Conservation (phyloP, 2,329 filamentous ascomycete species). For the Harringtonia lauricola region DNA sequence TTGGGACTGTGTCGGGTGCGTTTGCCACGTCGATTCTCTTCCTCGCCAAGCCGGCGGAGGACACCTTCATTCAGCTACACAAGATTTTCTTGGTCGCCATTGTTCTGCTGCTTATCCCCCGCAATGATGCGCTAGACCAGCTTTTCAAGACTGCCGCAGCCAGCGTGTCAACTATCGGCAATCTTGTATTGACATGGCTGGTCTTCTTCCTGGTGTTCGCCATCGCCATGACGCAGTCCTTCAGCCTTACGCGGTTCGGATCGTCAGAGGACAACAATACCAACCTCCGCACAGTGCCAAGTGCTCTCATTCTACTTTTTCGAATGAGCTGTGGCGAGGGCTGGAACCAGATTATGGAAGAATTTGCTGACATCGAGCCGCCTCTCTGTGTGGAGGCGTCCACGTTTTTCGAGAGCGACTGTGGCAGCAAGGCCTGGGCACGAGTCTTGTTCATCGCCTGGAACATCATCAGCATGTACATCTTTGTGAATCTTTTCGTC, state of each 20-base stretch:
- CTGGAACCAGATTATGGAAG: slow-evolving; percentile 96
- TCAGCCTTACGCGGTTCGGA: slow-evolving; percentile 86
- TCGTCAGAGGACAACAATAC: slow-evolving; percentile 60
- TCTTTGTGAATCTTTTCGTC: slow-evolving; percentile 96
- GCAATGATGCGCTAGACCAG: slow-evolving; percentile 94
- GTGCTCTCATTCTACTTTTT: slow-evolving; percentile 87
- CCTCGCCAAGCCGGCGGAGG: slow-evolving; percentile 46
- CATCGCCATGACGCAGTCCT: slow-evolving; percentile 91
- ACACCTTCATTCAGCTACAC: slow-evolving; percentile 67
- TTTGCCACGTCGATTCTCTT: slow-evolving; percentile 74
- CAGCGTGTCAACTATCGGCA: slow-evolving; percentile 80
- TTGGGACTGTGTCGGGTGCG: slow-evolving; percentile 68
- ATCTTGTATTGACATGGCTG: slow-evolving; percentile 91
- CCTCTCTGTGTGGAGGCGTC: slow-evolving; percentile 66
- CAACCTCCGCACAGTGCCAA: slow-evolving; percentile 90
- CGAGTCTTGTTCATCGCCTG: slow-evolving; percentile 83
- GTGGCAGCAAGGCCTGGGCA: slow-evolving; percentile 83
- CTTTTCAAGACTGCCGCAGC: slow-evolving; percentile 97
- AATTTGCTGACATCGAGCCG: slow-evolving; percentile 69
- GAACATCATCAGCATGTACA: slow-evolving; percentile 99
- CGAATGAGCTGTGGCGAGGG: slow-evolving; percentile 88
- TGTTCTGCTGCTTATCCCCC: slow-evolving; percentile 79
- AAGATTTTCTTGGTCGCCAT: slow-evolving; percentile 91
- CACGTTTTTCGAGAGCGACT: slow-evolving; percentile 80
- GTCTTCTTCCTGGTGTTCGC: slow-evolving; percentile 94